phyloP scores from a whole-genome alignment of 2,329 filamentous ascomycete species.

The Grosmannia clavigera region DNA sequence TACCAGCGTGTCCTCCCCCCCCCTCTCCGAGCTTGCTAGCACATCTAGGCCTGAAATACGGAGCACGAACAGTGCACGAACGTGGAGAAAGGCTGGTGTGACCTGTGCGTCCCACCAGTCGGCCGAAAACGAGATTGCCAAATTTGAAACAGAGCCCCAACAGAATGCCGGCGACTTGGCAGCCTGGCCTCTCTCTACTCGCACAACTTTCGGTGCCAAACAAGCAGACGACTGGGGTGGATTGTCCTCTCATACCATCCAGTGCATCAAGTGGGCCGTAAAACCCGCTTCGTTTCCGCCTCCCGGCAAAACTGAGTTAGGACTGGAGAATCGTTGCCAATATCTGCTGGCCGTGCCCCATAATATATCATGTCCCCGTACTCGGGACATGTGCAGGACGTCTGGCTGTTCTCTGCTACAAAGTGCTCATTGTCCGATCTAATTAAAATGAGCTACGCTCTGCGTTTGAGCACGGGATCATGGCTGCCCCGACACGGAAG shows the following conservation, averaged over 20 bases:
- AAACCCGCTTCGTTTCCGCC: neutral
- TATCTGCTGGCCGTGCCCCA: neutral
- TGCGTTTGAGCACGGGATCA: neutral
- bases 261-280: neutral
- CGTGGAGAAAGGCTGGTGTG: neutral
- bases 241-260: neutral
- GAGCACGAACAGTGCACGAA: neutral
- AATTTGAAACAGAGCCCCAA: neutral
- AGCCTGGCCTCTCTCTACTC: neutral
- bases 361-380: neutral
- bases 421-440: neutral
- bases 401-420: neutral
- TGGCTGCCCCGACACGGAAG: neutral
- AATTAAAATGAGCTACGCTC: neutral
- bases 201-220: too few relatives aligned
- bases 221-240: too few relatives aligned
- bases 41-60: neutral
- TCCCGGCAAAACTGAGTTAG: neutral
- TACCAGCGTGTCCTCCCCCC: neutral
- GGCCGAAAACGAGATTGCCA: conserved; percentile 1
- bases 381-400: neutral
- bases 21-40: neutral
- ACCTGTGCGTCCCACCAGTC: neutral
- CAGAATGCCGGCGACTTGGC: neutral
- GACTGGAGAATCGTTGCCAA: neutral